Evolutionary conservation across 345 rosid genomes (phyloP).

Genomic region (Cardiospermum halicacabum): DNA sequence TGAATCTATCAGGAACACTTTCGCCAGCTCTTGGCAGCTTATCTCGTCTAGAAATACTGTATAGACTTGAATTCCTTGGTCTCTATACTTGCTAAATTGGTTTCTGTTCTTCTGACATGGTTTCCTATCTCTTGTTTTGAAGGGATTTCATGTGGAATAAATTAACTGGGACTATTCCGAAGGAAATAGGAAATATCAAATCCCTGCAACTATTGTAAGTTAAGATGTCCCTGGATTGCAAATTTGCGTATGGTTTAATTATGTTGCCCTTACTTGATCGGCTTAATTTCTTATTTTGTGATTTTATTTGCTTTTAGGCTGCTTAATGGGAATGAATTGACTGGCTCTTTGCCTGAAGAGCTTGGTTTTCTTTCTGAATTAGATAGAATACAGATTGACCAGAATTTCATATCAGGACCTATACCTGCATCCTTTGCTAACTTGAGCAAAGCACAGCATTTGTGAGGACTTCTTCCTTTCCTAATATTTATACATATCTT

Average conservation of each 20-base stretch:
- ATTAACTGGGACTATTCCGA: constrained; percentile 75
- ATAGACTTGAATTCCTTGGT: constrained; percentile 17
- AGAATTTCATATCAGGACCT: constrained; percentile 79
- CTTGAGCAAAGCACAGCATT: constrained; percentile 80
- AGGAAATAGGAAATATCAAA: constrained; percentile 77
- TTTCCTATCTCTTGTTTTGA: constrained; percentile 18
- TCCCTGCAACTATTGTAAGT: constrained; percentile 84
- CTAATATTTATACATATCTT: too few species aligned
- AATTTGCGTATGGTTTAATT: background rate
- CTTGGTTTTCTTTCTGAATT: constrained; percentile 80
- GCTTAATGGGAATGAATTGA: constrained; percentile 77
- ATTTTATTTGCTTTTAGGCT: constrained; percentile 50
- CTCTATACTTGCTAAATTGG: background rate
- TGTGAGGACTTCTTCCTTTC: constrained; percentile 69
- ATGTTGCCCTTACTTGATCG: constrained; percentile 4
- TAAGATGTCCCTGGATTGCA: background rate
- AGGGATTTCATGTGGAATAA: constrained; percentile 99
- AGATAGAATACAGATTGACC: constrained; percentile 94
- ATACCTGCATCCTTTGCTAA: constrained; percentile 76
- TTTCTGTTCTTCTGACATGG: constrained; percentile 8
- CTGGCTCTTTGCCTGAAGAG: constrained; percentile 80
- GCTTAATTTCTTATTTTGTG: constrained; percentile 23
- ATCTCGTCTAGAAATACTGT: constrained; percentile 63
- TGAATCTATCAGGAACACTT: constrained; percentile 79
- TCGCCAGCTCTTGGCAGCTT: constrained; percentile 76